Evolutionary conservation across 2,329 filamentous ascomycete genomes (phyloP), one percentile per base, ranked within the genome.

Genomic region (Lasiodiplodia hormozganensis): DNA sequence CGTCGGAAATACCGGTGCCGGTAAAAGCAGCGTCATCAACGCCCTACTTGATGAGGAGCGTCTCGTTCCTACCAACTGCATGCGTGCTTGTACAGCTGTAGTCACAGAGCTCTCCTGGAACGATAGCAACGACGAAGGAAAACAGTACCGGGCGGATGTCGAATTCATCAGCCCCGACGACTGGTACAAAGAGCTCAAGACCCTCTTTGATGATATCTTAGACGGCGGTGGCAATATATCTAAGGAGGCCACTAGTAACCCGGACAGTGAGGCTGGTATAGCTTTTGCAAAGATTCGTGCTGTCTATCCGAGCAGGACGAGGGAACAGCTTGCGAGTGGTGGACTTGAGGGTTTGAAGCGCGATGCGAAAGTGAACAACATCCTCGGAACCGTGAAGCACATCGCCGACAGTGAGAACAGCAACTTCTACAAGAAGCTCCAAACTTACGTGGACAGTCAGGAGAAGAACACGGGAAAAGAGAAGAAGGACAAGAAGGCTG

Each of bases 11-110:
- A 90, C 89, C 0, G 88, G 88, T 0, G 84, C 86, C 1, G 88
- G 88, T 0, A 91, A 90, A 73, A 87, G 84, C 23, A 87, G 85
- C 1, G 79, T 90, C 0, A 89, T 90, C 74, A 90, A 90, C 72
- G 88, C 88, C 0, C 73, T 90, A 40, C 79, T 90, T 0, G 87
- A 89, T 36, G 86, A 90, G 71, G 86, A 90, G 70, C 80, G 84
- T n/a, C 77, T 87, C 18, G 81, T 82, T 0, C 83, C 85, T 0
- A 87, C 85, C 0, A 87, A 86, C 70, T 87, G 87, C 73, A 86
- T 89, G 83, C 79, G 86, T 34, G 88, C 88, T 0, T 90, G 87
- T 68, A 90, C 88, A 0, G 87, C 87, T 0, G 85, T 87, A 0
- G 83, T 88, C 0, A 90, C 87, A 0, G 87, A 90, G 72, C 82